Conservation (phyloP, 805 yeast species). For the Crinitomyces ghanaensis region DNA sequence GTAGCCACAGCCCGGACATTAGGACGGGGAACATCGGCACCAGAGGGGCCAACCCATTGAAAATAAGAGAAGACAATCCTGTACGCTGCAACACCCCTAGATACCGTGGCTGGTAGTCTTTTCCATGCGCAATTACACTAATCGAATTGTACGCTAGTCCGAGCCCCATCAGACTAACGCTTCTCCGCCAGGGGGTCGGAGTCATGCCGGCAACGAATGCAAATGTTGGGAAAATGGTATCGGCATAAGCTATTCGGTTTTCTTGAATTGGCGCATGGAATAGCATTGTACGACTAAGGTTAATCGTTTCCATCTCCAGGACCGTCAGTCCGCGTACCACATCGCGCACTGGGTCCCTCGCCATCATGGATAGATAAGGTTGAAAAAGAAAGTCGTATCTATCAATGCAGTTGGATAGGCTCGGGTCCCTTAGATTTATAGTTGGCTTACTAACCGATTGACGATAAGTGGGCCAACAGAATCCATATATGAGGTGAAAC, state of each 20-base stretch:
- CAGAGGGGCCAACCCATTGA: conserved; percentile 10
- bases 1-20: conserved; percentile 21
- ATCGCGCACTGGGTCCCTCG: conserved; percentile 20
- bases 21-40: conserved; percentile 12
- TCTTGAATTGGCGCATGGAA: conserved; percentile 18
- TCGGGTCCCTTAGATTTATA: too few species aligned
- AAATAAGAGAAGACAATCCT: conserved; percentile 19
- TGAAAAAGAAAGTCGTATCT: too few species aligned
- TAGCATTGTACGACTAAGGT: conserved; percentile 10
- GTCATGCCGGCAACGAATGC: conserved; percentile 23
- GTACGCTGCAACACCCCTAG: conserved; percentile 24
- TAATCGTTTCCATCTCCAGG: conserved; percentile 22
- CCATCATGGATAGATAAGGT: conserved; percentile 8
- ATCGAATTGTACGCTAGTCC: conserved; percentile 21
- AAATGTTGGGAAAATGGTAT: conserved; percentile 23
- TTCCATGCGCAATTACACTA: conserved; percentile 5
- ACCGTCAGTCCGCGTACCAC: conserved; percentile 21
- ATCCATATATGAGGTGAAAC: too few species aligned
- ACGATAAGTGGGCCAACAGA: too few species aligned
- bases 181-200: conserved; percentile 10
- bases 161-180: conserved; percentile 18
- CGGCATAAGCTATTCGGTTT: conserved; percentile 19
- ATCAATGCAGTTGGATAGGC: too few species aligned
- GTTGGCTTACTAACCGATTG: conserved; percentile 19
- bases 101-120: conserved; percentile 12